A percentile compares a stretch with the other conserved stretches of the same genome.
Conservation (phyloP, 805 yeast genomes). For the Komagataella pseudopastoris region DNA sequence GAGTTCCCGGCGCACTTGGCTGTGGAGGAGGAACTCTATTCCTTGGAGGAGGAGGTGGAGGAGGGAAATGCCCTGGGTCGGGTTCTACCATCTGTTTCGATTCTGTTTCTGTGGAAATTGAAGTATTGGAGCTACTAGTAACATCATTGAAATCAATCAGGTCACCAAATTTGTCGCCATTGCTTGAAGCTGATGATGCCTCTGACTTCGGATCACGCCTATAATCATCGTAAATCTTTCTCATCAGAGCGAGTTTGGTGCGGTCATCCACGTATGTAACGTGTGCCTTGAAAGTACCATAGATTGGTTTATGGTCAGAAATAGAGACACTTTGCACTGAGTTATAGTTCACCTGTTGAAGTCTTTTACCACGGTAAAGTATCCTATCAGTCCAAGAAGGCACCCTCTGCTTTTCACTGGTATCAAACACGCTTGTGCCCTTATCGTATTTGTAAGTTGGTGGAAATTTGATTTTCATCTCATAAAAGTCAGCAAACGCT, state of each 20-base stretch:
- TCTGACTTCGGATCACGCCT: background rate
- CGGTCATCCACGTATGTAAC: constrained; percentile 61
- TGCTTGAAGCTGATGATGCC: background rate
- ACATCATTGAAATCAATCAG: background rate
- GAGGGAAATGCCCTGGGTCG: background rate
- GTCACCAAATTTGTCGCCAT: background rate
- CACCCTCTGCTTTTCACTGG: constrained; percentile 82
- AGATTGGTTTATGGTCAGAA: constrained; percentile 79
- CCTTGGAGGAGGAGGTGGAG: background rate
- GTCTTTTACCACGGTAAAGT: constrained; percentile 29
- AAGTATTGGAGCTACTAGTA: background rate
- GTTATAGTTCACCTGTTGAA: constrained; percentile 42
- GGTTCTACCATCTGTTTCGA: background rate
- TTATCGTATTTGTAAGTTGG: constrained; percentile 93
- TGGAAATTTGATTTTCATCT: constrained; percentile 59
- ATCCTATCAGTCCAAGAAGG: constrained; percentile 97
- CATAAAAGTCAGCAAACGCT: constrained; percentile 66
- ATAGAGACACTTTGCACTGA: constrained; percentile 38
- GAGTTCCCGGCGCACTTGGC: background rate
- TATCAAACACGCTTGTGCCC: constrained; percentile 68
- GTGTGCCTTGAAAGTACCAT: constrained; percentile 44
- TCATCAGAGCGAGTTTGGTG: constrained; percentile 37
- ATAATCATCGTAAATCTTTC: constrained; percentile 37
- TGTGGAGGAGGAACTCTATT: background rate
- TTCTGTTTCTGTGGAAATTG: background rate